Evolutionary conservation across 2,329 filamentous ascomycete species (phyloP).

Genomic region (Scleromitrula shiraiana): DNA sequence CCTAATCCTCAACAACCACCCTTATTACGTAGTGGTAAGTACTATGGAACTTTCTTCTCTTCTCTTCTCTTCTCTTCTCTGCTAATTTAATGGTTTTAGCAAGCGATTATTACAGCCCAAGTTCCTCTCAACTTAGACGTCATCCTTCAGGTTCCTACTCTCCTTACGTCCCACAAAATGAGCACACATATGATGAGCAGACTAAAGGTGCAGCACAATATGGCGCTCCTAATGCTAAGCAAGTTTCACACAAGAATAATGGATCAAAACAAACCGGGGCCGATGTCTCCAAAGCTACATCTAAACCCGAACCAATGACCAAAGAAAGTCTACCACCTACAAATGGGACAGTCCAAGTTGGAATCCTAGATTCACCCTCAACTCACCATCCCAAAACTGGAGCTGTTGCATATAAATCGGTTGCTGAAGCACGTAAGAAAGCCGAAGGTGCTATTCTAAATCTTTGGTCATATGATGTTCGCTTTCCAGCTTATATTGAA

Average conservation of each 20-base stretch:
- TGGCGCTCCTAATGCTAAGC: neutral
- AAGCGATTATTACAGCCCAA: conserved; percentile 15
- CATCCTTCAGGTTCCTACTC: conserved; percentile 25
- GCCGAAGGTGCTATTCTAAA: conserved; percentile 61
- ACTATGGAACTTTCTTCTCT: neutral
- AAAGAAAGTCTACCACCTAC: neutral
- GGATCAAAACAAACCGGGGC: neutral
- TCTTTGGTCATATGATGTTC: conserved; percentile 58
- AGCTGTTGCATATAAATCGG: conserved; percentile 6
- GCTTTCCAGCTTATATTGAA: conserved; percentile 63
- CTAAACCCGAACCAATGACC: neutral
- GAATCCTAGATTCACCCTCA: neutral
- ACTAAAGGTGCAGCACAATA: conserved; percentile 7
- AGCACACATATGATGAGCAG: conserved; percentile 11
- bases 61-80: neutral
- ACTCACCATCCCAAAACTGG: neutral
- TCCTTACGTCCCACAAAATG: conserved; percentile 18
- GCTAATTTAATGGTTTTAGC: neutral
- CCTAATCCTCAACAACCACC: conserved; percentile 14
- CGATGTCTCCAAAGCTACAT: neutral
- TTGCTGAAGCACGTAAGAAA: conserved; percentile 35
- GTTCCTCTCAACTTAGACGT: conserved; percentile 14
- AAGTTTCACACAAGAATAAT: neutral
- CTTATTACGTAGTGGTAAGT: conserved; percentile 16
- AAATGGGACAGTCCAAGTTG: neutral